A percentile compares a stretch with the other conserved stretches of the same genome.
These are phyloP conservation scores for Malus sieversii DNA, from an alignment of 306 rosid genomes.

Conservation along the genomic window DNA sequence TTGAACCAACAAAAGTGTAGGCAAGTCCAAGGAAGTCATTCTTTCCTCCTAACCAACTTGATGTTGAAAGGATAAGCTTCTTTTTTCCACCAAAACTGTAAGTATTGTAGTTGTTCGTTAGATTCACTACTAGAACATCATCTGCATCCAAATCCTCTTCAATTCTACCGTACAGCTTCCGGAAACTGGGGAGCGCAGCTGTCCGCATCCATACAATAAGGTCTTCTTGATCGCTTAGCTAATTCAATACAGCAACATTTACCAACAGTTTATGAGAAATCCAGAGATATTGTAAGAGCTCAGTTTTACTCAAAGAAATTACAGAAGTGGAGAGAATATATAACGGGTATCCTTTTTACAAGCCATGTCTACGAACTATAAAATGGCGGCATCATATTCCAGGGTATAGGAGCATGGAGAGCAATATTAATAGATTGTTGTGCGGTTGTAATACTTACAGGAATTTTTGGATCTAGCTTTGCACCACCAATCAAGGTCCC, in stretches of 20 bases:
- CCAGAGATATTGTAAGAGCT: conserved; percentile 17
- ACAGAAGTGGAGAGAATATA: not conserved
- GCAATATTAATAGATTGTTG: not conserved
- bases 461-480: conserved; percentile 57
- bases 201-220: conserved; percentile 98
- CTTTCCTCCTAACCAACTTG: conserved; percentile 92
- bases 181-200: conserved; percentile 91
- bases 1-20: conserved; percentile 61
- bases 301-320: conserved; percentile 7
- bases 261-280: conserved; percentile 10
- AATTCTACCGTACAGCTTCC: conserved; percentile 87
- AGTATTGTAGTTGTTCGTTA: conserved; percentile 75
- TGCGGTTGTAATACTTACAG: conserved; percentile 52
- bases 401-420: not conserved
- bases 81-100: conserved; percentile 92
- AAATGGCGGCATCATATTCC: not conserved
- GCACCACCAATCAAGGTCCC: conserved; percentile 87
- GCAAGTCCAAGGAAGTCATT: conserved; percentile 87
- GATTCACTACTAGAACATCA: conserved; percentile 61
- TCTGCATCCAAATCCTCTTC: conserved; percentile 81
- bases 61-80: conserved; percentile 78
- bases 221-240: conserved; percentile 97
- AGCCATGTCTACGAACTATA: not conserved
- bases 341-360: not conserved
- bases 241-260: conserved; percentile 16